A percentile compares a stretch with the other conserved stretches of the same genome.
These are phyloP conservation scores for Cladobotryum mycophilum DNA, from an alignment of 2,329 filamentous ascomycete species.

Conservation along the genomic window DNA sequence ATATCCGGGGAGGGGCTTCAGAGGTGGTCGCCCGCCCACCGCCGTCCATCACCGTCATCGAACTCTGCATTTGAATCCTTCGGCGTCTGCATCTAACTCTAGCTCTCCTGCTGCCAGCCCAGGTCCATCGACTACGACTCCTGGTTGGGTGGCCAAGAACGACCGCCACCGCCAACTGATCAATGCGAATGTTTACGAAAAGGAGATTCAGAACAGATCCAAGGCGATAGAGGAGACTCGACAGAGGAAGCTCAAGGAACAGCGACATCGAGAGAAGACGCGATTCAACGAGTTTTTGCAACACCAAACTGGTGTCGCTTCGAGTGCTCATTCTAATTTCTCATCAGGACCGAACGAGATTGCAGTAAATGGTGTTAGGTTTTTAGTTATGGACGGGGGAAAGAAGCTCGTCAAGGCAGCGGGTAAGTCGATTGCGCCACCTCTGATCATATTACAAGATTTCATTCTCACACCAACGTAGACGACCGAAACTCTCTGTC, in stretches of 20 bases:
- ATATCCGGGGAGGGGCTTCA: constrained; percentile 29
- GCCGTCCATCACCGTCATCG: constrained; percentile 36
- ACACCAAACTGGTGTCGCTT: constrained; percentile 17
- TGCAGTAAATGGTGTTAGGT: constrained; percentile 64
- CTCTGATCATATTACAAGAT: neutral
- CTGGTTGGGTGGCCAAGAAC: constrained; percentile 61
- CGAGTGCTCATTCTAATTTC: constrained; percentile 18
- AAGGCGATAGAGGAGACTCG: constrained; percentile 68
- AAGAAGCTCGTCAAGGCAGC: constrained; percentile 73
- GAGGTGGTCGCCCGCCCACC: constrained; percentile 29
- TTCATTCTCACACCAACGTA: constrained; percentile 22
- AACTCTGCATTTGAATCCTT: constrained; percentile 58
- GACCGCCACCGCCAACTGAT: constrained; percentile 79
- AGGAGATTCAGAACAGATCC: constrained; percentile 60
- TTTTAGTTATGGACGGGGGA: constrained; percentile 66
- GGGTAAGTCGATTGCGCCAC: constrained; percentile 42
- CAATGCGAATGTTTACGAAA: constrained; percentile 71
- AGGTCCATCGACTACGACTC: constrained; percentile 10
- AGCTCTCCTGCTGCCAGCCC: constrained; percentile 25
- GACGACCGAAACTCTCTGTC: constrained; percentile 55
- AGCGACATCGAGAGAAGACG: constrained; percentile 52
- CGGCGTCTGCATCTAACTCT: constrained; percentile 28
- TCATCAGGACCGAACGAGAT: constrained; percentile 52
- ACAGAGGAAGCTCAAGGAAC: constrained; percentile 47
- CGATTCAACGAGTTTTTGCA: constrained; percentile 40